These are phyloP conservation scores for Echria macrotheca DNA, from an alignment of 495 filamentous ascomycete species.

Conservation along the genomic window DNA sequence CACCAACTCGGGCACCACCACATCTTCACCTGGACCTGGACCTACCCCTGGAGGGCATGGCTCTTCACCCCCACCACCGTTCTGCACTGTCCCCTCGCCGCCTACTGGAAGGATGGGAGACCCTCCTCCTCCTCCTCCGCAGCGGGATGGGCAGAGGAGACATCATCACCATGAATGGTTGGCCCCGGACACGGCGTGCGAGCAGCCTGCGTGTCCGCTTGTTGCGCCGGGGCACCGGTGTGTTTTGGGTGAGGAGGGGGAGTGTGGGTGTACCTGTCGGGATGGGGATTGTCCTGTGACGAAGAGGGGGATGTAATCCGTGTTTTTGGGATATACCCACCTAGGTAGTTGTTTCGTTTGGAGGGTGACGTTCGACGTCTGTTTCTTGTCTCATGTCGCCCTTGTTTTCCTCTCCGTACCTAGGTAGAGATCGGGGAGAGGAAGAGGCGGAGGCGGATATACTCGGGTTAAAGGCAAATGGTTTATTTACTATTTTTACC, in stretches of 20 bases:
- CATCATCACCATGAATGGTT: constrained; percentile 21
- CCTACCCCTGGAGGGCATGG: background rate
- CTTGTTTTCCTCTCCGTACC: no score
- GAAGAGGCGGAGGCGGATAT: no score
- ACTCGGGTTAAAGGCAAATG: no score
- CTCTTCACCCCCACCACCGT: background rate
- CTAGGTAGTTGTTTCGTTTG: background rate
- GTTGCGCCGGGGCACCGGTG: constrained; percentile 10
- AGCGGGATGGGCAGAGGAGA: no score
- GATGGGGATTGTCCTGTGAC: constrained; percentile 4
- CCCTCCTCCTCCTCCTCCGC: no score
- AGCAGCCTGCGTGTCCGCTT: constrained; percentile 16
- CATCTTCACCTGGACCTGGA: background rate
- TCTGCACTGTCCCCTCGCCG: background rate
- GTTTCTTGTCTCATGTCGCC: no score
- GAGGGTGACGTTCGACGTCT: no score
- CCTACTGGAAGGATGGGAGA: background rate
- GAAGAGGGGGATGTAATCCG: background rate
- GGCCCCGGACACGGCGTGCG: constrained; percentile 13
- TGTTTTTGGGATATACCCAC: background rate
- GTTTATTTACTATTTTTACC: no score
- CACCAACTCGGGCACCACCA: background rate
- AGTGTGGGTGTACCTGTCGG: constrained; percentile 10
- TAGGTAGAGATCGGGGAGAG: no score
- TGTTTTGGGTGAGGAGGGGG: background rate